Percentiles rank a stretch among this genome's conserved stretches.
phyloP scores from a whole-genome alignment of 192 early-diverging fungal genomes.

The Backusella circina region DNA sequence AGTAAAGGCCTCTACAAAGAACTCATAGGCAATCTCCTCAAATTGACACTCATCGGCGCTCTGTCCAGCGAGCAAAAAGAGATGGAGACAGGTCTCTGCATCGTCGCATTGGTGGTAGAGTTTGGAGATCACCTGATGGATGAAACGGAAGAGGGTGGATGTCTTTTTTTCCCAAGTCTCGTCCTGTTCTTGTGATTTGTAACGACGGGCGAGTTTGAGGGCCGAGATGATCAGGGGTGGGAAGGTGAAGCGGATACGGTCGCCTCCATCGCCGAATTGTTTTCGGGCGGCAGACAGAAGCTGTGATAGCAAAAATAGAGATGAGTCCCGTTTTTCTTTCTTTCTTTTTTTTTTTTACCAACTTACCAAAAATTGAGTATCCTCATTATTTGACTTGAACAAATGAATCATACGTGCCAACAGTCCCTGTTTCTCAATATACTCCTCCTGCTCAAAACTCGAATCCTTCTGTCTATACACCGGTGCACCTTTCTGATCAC shows the following conservation, averaged over 20 bases:
- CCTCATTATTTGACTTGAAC: conserved; percentile 65
- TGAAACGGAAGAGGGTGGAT: conserved; percentile 78
- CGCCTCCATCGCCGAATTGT: conserved; percentile 87
- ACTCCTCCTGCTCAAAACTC: conserved; percentile 80
- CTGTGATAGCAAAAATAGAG: conserved; percentile 36
- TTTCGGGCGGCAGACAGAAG: conserved; percentile 80
- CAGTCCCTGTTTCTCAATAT: conserved; percentile 89
- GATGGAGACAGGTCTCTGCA: conserved; percentile 60
- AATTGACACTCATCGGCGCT: conserved; percentile 81
- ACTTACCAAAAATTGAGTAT: conserved; percentile 73
- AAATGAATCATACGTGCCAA: conserved; percentile 80
- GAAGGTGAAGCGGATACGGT: conserved; percentile 89
- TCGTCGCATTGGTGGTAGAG: conserved; percentile 64
- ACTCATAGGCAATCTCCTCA: conserved; percentile 95
- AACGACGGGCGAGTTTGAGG: conserved; percentile 61
- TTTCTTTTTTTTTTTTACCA: background rate
- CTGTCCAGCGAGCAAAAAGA: conserved; percentile 86
- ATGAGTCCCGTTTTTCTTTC: background rate
- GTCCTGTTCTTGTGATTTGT: conserved; percentile 47
- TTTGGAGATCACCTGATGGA: conserved; percentile 79
- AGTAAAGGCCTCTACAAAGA: conserved; percentile 96
- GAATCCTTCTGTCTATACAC: conserved; percentile 31
- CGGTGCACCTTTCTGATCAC: conserved; percentile 74
- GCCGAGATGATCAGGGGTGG: conserved; percentile 79
- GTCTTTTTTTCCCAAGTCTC: conserved; percentile 69